Evolutionary conservation across 495 filamentous ascomycete species (phyloP), one percentile per base, ranked within the genome.

Genomic region (Lepraria neglecta): DNA sequence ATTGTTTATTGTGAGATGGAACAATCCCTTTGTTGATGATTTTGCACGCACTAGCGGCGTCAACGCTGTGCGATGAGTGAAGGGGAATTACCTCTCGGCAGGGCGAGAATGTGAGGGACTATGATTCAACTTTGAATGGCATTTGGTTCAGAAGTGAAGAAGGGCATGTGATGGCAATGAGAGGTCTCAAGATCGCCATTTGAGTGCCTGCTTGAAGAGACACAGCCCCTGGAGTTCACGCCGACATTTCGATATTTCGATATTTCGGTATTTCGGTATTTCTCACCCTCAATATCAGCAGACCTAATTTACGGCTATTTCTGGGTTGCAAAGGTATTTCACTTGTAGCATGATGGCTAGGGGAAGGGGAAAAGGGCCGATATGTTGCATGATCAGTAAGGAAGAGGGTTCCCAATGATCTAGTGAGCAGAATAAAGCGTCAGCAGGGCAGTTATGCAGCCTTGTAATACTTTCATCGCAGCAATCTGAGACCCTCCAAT

Each of bases 1-100:
- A 54, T 46, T 21, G 51, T 54, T 54, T 38, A 38, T 35, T 38
- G n/a, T 54, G 30, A 35, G 31, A 19, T 51, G 51, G 31, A 54
- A 53, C 15, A 52, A 11, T 30, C 27, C 15, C 10, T n/a, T 21
- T 19, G 51, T 38, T 54, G 30, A 54, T 38, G 17, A 12, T n/a
- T n/a, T 33, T 19, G 15, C 17, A 33, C 21, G 19, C 51, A 7
- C 27, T 52, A 52, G 48, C 14, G 35, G 30, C 51, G 19, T 21
- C 15, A 30, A 15, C 28, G 28, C 31, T 21, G 44, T 35, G 51
- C 51, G 35, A 54, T 21, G 51, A 54, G 7, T 52, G 48, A 54
- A 24, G 31, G 31, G 21, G 5, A 21, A 11, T 52, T 24, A 10
- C 27, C 27, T 15, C 17, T n/a, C 15, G 19, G 35, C 12, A 1